Evolutionary conservation across 2,329 filamentous ascomycete genomes (phyloP).

Genomic region (Neurospora sp.): DNA sequence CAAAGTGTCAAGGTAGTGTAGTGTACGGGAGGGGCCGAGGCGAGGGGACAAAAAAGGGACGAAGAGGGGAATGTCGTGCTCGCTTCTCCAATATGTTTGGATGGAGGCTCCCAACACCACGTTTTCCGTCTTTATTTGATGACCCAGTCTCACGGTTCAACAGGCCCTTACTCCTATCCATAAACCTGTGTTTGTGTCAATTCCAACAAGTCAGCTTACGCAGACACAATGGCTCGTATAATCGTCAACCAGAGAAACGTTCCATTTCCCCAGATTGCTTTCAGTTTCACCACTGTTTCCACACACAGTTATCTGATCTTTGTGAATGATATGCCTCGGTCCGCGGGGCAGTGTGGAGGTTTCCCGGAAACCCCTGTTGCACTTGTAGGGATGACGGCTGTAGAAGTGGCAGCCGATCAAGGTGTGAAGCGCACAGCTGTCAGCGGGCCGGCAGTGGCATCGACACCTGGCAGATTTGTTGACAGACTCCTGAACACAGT

Average conservation of each 20-base stretch:
- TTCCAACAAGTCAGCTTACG: neutral
- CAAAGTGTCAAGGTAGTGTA: neutral
- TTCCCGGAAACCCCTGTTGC: neutral
- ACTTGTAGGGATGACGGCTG: neutral
- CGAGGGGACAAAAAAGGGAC: neutral
- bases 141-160: neutral
- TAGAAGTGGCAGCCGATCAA: neutral
- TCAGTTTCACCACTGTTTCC: neutral
- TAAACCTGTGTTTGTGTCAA: neutral
- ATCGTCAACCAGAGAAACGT: neutral
- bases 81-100: neutral
- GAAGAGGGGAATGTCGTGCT: neutral
- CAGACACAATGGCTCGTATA: neutral
- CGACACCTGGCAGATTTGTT: neutral
- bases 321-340: neutral
- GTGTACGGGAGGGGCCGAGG: neutral
- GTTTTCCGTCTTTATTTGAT: neutral
- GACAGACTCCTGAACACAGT: neutral
- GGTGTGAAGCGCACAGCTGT: neutral
- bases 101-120: neutral
- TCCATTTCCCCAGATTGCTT: neutral
- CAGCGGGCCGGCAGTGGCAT: neutral
- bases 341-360: neutral
- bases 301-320: neutral
- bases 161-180: neutral